A percentile compares a stretch with the other conserved stretches of the same genome.
Conservation (phyloP, 495 filamentous ascomycete species). For the Penicillium paxilli region DNA sequence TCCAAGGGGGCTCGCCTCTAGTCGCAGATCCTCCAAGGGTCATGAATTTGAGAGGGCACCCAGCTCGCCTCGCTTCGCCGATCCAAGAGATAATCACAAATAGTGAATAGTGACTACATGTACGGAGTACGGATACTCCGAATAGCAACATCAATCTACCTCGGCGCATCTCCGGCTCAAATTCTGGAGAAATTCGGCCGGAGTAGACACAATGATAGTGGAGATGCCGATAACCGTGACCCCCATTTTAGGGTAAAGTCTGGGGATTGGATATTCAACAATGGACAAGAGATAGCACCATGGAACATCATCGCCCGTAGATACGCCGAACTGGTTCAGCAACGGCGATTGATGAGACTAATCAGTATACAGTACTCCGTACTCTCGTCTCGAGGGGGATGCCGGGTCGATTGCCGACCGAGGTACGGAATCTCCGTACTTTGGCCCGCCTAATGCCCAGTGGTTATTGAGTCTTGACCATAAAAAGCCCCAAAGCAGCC, state of each 20-base stretch:
- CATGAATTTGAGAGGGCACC: background rate
- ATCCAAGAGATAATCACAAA: background rate
- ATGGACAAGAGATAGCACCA: background rate
- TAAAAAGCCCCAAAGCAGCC: too few species aligned
- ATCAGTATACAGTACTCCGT: too few species aligned
- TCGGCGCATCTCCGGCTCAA: background rate
- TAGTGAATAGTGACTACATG: too few species aligned
- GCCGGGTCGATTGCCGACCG: slow-evolving; percentile 1
- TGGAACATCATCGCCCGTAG: background rate
- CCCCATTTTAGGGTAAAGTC: too few species aligned
- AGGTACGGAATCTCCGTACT: background rate
- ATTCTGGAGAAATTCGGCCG: background rate
- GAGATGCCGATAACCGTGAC: background rate
- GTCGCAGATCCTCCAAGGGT: slow-evolving; percentile 24
- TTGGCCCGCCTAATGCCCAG: background rate
- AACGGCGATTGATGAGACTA: background rate
- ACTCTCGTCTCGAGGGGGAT: background rate
- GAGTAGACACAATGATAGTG: background rate
- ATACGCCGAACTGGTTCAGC: background rate
- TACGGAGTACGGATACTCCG: too few species aligned
- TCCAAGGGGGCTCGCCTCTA: slow-evolving; percentile 9
- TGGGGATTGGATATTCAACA: background rate
- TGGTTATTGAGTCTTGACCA: too few species aligned
- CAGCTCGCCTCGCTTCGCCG: background rate
- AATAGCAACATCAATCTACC: too few species aligned